Conservation (phyloP, 2,329 filamentous ascomycete genomes). For the Cytospora piceicola region DNA sequence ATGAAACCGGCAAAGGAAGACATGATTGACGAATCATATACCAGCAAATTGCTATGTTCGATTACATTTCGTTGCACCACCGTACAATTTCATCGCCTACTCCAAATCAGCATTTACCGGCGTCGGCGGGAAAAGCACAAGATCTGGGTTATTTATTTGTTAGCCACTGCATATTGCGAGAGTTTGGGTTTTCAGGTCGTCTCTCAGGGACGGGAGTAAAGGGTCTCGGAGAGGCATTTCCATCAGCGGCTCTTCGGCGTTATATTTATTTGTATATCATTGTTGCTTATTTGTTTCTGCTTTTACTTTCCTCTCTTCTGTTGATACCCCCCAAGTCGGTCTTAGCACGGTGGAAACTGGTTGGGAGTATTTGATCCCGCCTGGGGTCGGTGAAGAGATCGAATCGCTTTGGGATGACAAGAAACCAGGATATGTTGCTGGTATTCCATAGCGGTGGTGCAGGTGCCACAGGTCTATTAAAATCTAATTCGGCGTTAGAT, state of each 20-base stretch:
- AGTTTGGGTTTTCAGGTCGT: background rate
- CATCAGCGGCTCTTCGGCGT: background rate
- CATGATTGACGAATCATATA: background rate
- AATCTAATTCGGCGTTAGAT: background rate
- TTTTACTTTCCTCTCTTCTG: background rate
- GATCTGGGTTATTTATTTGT: background rate
- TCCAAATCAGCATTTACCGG: background rate
- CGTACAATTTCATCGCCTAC: background rate
- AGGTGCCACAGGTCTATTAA: background rate
- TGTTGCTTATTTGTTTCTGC: background rate
- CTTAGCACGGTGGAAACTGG: background rate
- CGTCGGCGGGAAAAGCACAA: background rate
- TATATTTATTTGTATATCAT: background rate
- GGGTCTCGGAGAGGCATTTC: background rate
- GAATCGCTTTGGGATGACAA: background rate
- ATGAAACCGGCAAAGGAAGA: background rate
- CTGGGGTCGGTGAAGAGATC: background rate
- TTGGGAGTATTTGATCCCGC: background rate
- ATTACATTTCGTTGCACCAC: background rate
- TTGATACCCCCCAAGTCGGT: constrained; percentile 1
- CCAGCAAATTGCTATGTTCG: background rate
- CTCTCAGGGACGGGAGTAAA: background rate
- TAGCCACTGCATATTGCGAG: background rate
- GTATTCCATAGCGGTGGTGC: background rate
- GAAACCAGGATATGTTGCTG: background rate